Percentiles rank a stretch among this genome's conserved stretches.
Conservation (phyloP, 257 asterid species). For the Echites panduratus region DNA sequence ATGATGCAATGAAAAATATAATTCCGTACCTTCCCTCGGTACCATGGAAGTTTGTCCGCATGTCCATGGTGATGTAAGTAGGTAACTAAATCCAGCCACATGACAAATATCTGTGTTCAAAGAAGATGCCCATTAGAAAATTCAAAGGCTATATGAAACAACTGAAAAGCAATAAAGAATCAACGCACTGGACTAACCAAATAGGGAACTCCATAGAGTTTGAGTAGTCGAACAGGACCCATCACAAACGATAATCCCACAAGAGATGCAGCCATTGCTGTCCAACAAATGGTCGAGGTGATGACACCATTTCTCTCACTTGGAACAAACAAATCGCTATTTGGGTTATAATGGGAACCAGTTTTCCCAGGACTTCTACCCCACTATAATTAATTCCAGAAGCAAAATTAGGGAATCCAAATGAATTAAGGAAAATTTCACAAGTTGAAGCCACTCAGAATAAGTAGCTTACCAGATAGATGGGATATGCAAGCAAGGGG, state of each 20-base stretch:
- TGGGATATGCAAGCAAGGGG: constrained; percentile 86
- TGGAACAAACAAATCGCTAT: constrained; percentile 76
- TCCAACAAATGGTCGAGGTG: constrained; percentile 83
- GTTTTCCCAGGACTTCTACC: constrained; percentile 83
- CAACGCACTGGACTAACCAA: constrained; percentile 38
- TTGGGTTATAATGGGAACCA: constrained; percentile 88
- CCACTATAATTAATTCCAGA: constrained; percentile 51
- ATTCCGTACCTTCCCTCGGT: constrained; percentile 36
- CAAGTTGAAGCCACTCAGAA: constrained; percentile 6
- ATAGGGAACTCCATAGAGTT: constrained; percentile 84
- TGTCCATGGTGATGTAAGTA: constrained; percentile 50
- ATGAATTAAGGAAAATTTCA: not conserved
- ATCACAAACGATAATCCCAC: constrained; percentile 60
- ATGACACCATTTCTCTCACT: constrained; percentile 73
- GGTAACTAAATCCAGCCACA: constrained; percentile 46
- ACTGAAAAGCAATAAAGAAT: not conserved
- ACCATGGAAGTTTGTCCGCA: constrained; percentile 47
- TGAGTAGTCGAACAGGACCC: constrained; percentile 76
- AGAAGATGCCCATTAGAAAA: not conserved
- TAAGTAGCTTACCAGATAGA: constrained; percentile 57
- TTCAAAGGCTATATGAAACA: not conserved
- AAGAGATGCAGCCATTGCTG: constrained; percentile 75
- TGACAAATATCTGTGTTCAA: constrained; percentile 32
- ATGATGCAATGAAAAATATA: not conserved
- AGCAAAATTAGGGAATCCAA: not conserved